Evolutionary conservation across 1,284 basidiomycete genomes (phyloP), one percentile per base, ranked within the genome.

Genomic region (Caloboletus inedulis): DNA sequence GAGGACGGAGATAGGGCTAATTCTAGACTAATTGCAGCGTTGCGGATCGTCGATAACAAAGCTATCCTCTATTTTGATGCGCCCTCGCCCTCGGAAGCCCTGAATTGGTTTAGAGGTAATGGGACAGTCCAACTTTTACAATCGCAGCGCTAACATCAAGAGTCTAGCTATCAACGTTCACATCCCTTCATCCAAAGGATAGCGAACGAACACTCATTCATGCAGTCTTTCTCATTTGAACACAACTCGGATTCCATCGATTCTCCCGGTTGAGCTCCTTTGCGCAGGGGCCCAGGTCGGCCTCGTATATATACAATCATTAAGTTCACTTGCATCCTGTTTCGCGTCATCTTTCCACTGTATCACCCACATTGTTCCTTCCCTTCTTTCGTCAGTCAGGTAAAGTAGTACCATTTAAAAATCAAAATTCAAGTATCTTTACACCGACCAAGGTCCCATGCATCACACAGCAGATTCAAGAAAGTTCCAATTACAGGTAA

Each of bases 31-130:
- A 37, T 34, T 56, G 3, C 62, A 91, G 90, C 85, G 50, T 78
- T 92, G 46, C 86, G 90, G 39, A 77, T 92, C 52, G 86, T 91
- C 49, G 90, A 93, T 62, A 89, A 90, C 70, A 91, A 91, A 73
- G 93, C 93, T 7, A 93, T 98, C 59, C 77, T 96, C 51, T 98
- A 98, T 72, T 92, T 98, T 63, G 89, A 91, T 65, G 89, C 89
- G 43, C 84, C 87, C 27, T 85, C 88, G 10, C 82, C 88, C 27
- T 88, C 86, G 48, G 88, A 91, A 57, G 90, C 91, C 29, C 69
- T 94, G 62, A 91, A 87, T 60, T 96, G 93, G 93, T 93, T 87
- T 74, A 80, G 90, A 82, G 89, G 89, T 89, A 65, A 57, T 19
- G 25, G 6, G 18, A 33, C 14, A 12, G 2, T 45, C 25, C 7